phyloP scores from a whole-genome alignment of 1,284 basidiomycete genomes.

The Sporisorium iseilematis-ciliati region DNA sequence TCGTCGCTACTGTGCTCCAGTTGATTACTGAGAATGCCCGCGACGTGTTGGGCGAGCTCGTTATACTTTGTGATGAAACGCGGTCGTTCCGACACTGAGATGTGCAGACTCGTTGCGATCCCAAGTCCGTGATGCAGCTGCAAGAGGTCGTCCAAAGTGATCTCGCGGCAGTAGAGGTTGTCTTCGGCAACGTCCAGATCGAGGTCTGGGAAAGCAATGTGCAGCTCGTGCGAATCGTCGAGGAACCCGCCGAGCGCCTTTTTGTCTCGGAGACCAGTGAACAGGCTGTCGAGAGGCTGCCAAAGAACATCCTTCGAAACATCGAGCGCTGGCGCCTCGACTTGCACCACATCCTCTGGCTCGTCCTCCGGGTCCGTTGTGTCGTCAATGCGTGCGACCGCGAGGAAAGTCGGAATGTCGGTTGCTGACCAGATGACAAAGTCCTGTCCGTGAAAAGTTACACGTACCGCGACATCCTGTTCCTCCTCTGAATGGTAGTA shows the following conservation, averaged over 20 bases:
- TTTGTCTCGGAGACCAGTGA: slow-evolving; percentile 55
- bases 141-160: slow-evolving; percentile 62
- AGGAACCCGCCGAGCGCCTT: slow-evolving; percentile 67
- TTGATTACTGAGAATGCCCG: slow-evolving; percentile 38
- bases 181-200: slow-evolving; percentile 62
- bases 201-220: slow-evolving; percentile 58
- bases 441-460: slow-evolving; percentile 65
- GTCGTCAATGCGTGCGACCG: neutral
- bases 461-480: slow-evolving; percentile 34
- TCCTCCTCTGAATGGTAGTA: slow-evolving; percentile 18
- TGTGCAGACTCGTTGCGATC: slow-evolving; percentile 54
- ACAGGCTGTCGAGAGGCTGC: slow-evolving; percentile 63
- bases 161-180: slow-evolving; percentile 63
- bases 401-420: slow-evolving; percentile 38
- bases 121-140: slow-evolving; percentile 61
- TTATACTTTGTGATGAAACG: slow-evolving; percentile 67
- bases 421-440: slow-evolving; percentile 57
- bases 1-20: slow-evolving; percentile 39
- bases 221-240: slow-evolving; percentile 61
- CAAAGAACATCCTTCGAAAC: slow-evolving; percentile 51
- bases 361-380: neutral
- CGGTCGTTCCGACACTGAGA: slow-evolving; percentile 55
- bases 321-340: slow-evolving; percentile 56
- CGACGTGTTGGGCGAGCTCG: slow-evolving; percentile 59
- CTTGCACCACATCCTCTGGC: slow-evolving; percentile 23